A percentile compares a stretch with the other conserved stretches of the same genome.
Conservation (phyloP, 345 rosid genomes). For the Clarkia xantiana region DNA sequence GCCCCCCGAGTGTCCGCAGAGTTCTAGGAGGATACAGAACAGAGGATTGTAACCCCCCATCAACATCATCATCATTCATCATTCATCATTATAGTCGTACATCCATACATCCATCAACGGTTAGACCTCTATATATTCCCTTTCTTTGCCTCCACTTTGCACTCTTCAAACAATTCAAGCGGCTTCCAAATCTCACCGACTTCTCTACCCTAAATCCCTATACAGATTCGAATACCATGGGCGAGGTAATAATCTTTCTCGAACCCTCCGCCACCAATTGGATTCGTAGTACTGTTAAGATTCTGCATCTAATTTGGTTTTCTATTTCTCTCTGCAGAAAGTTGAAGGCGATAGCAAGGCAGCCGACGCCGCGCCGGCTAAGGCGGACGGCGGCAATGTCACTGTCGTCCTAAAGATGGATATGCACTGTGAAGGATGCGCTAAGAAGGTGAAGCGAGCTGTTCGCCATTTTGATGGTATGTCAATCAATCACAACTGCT, state of each 20-base stretch:
- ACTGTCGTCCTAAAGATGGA: slow-evolving; percentile 21
- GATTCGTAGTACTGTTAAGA: background rate
- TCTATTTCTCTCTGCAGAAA: slow-evolving; percentile 4
- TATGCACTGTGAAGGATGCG: slow-evolving; percentile 37
- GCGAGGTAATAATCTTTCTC: slow-evolving; percentile 12
- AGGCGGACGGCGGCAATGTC: slow-evolving; percentile 10
- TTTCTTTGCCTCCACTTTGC: slow-evolving; percentile 2
- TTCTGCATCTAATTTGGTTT: background rate
- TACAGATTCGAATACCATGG: slow-evolving; percentile 9
- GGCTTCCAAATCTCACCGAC: background rate
- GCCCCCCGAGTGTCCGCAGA: too few relatives aligned
- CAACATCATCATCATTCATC: too few relatives aligned
- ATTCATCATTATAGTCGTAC: too few relatives aligned
- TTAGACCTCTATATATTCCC: background rate
- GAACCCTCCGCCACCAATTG: background rate
- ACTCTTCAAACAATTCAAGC: slow-evolving; percentile 3
- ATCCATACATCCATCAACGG: too few relatives aligned
- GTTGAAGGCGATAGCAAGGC: slow-evolving; percentile 9
- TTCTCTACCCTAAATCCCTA: too few relatives aligned
- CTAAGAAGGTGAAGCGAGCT: slow-evolving; percentile 30
- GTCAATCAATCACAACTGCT: background rate
- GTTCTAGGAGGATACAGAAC: too few relatives aligned
- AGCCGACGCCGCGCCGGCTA: slow-evolving; percentile 5
- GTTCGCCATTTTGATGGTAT: slow-evolving; percentile 40
- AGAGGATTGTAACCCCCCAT: too few relatives aligned